Conservation (phyloP, 2,329 filamentous ascomycete genomes). For the Penicillium sp. region DNA sequence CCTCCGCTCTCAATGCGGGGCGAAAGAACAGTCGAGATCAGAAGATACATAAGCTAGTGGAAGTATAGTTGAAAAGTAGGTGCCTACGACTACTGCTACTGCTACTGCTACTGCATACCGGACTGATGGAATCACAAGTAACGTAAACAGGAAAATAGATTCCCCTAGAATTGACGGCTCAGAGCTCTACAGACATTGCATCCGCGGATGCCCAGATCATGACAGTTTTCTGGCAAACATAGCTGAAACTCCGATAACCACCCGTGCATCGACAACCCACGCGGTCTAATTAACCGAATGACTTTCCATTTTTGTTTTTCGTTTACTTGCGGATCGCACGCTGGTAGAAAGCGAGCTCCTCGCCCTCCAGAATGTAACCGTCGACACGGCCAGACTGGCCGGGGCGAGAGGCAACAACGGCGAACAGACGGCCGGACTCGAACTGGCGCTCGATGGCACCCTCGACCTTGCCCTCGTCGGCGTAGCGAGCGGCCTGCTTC, state of each 20-base stretch:
- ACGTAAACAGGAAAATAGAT: constrained; percentile 35
- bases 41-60: too few species aligned
- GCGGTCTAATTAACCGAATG: constrained; percentile 24
- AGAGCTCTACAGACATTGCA: constrained; percentile 47
- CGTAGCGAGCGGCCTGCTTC: constrained; percentile 91
- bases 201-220: constrained; percentile 39
- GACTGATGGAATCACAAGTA: constrained; percentile 24
- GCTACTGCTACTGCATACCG: too few species aligned
- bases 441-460: constrained; percentile 94
- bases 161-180: constrained; percentile 43
- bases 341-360: constrained; percentile 99
- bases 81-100: too few species aligned
- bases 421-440: constrained; percentile 97
- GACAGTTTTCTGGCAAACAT: constrained; percentile 39
- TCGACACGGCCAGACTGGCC: constrained; percentile 96
- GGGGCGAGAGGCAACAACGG: constrained; percentile 88
- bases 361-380: constrained; percentile 98
- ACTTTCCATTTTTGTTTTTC: constrained; percentile 33
- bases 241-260: constrained; percentile 46
- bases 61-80: too few species aligned
- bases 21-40: too few species aligned
- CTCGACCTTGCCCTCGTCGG: constrained; percentile 90
- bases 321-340: constrained; percentile 97
- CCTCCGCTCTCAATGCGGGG: too few species aligned
- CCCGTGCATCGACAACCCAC: constrained; percentile 33